phyloP scores from a whole-genome alignment of 2,329 filamentous ascomycete genomes.

The Akanthomyces lecanii region DNA sequence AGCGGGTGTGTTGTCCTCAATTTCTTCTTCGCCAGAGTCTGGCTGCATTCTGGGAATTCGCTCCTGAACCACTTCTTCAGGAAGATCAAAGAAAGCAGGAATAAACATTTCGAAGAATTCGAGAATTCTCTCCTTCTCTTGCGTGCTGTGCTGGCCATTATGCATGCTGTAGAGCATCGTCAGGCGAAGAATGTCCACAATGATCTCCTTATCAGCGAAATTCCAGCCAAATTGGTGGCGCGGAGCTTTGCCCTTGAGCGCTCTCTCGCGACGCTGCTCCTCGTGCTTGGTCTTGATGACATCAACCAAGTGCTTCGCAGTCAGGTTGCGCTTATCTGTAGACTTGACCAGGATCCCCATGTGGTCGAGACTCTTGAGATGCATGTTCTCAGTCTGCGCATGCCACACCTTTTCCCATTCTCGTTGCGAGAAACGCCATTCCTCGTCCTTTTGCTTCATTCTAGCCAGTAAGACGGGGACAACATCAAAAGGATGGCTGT shows the following conservation, averaged over 20 bases:
- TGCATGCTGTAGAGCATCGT: constrained; percentile 63
- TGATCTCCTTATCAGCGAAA: constrained; percentile 67
- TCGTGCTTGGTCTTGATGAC: constrained; percentile 91
- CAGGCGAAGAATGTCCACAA: constrained; percentile 58
- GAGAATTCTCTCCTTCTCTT: constrained; percentile 69
- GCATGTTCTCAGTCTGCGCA: constrained; percentile 88
- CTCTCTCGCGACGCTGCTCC: constrained; percentile 73
- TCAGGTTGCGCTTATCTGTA: constrained; percentile 85
- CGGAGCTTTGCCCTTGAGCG: constrained; percentile 55
- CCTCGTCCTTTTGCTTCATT: constrained; percentile 92
- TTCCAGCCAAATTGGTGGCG: constrained; percentile 72
- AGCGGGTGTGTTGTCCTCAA: constrained; percentile 66
- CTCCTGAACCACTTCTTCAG: constrained; percentile 64
- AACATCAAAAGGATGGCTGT: constrained; percentile 76
- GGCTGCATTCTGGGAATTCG: constrained; percentile 65
- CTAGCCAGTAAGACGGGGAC: constrained; percentile 84
- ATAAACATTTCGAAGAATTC: constrained; percentile 76
- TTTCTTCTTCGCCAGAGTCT: constrained; percentile 70
- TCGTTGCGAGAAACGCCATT: constrained; percentile 94
- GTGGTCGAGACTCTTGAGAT: constrained; percentile 94
- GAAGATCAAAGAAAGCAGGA: constrained; percentile 70
- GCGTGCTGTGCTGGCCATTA: constrained; percentile 65
- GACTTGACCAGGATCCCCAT: constrained; percentile 89
- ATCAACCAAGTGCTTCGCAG: constrained; percentile 83
- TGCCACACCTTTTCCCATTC: constrained; percentile 99